phyloP scores from a whole-genome alignment of 495 filamentous ascomycete species.

The Podospora didyma region DNA sequence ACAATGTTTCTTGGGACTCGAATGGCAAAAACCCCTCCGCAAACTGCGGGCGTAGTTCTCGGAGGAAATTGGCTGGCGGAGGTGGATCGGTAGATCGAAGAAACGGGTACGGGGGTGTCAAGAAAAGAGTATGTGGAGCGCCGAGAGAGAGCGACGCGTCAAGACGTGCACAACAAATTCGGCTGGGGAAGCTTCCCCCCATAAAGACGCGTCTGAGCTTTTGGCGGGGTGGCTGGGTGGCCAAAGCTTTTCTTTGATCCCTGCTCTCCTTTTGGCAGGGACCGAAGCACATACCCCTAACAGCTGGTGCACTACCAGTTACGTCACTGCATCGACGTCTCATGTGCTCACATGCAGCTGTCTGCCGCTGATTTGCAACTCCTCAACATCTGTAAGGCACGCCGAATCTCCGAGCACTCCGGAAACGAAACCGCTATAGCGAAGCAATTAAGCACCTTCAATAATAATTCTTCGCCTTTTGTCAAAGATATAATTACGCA shows the following conservation, averaged over 20 bases:
- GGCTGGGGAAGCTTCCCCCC: background rate
- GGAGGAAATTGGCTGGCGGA: background rate
- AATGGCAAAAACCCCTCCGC: background rate
- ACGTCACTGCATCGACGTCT: slow-evolving; percentile 1
- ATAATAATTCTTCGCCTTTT: background rate
- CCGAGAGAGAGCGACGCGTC: background rate
- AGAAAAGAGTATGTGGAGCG: too few relatives aligned
- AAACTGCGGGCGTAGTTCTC: background rate
- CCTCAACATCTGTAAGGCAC: too few relatives aligned
- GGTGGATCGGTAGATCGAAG: background rate
- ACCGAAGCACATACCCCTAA: background rate
- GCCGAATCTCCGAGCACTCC: background rate
- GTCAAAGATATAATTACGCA: background rate
- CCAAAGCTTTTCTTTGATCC: background rate
- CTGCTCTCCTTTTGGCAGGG: background rate
- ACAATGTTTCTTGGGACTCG: background rate
- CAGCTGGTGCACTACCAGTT: background rate
- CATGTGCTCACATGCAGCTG: background rate
- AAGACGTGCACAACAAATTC: background rate
- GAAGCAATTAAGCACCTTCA: background rate
- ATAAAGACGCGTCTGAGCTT: background rate
- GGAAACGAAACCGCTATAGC: background rate
- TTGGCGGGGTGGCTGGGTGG: background rate
- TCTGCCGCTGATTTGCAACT: background rate
- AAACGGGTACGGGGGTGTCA: background rate